Evolutionary conservation across 768 basidiomycete genomes (phyloP).

Genomic region (Glaciozyma antarctica): DNA sequence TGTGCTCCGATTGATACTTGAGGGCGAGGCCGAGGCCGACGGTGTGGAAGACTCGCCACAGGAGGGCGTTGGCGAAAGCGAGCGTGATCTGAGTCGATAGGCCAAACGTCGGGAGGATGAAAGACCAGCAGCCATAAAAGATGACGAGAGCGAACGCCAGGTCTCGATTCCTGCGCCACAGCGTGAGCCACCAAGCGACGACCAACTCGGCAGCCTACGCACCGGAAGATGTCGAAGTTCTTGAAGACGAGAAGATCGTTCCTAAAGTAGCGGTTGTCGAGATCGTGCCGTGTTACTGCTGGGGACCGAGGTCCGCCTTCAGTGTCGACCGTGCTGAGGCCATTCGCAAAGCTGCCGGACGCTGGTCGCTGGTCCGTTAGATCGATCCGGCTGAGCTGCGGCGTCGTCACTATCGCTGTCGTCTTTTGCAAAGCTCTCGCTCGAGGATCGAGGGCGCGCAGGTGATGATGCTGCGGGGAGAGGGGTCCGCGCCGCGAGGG

Average conservation of each 20-base stretch:
- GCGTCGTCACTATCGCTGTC: too few relatives aligned
- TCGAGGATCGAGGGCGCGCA: neutral
- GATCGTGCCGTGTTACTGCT: slow-evolving; percentile 57
- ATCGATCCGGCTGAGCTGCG: too few relatives aligned
- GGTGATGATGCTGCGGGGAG: neutral
- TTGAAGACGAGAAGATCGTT: slow-evolving; percentile 70
- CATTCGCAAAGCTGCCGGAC: too few relatives aligned
- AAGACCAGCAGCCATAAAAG: slow-evolving; percentile 54
- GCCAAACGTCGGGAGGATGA: slow-evolving; percentile 55
- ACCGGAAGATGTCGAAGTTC: slow-evolving; percentile 82
- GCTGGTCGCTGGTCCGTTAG: too few relatives aligned
- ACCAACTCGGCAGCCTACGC: slow-evolving; percentile 27
- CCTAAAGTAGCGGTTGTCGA: slow-evolving; percentile 80
- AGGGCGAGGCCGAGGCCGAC: slow-evolving; percentile 77
- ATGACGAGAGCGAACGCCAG: slow-evolving; percentile 67
- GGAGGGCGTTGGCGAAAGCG: slow-evolving; percentile 70
- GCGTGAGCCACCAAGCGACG: too few relatives aligned
- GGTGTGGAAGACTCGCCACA: slow-evolving; percentile 79
- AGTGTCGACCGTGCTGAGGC: too few relatives aligned
- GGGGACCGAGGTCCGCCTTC: neutral
- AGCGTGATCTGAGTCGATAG: slow-evolving; percentile 49
- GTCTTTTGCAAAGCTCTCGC: neutral
- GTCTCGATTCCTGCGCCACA: slow-evolving; percentile 47
- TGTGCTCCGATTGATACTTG: slow-evolving; percentile 69
- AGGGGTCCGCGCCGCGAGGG: slow-evolving; percentile 65